Evolutionary conservation across 306 rosid species (phyloP), one percentile per base, ranked within the genome.

Genomic region (Trifolium subterraneum): DNA sequence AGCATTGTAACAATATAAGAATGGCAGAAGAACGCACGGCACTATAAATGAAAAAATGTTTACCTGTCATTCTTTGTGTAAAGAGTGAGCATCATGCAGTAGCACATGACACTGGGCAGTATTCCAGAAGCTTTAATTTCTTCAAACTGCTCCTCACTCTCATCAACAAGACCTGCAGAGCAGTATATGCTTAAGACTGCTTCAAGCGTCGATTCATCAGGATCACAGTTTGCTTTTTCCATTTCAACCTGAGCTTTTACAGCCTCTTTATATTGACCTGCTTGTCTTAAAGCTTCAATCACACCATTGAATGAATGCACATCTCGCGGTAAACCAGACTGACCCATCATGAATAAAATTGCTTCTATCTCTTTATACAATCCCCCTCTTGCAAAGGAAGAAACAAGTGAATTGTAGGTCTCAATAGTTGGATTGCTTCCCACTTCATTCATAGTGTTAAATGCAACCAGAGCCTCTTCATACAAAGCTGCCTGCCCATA

Each of bases 11-110:
- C 20, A 54, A 72, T 63, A 61, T 56, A 13, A 61, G 67, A 74
- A 70, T 66, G 63, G 75, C 39, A 55, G 15, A 10, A 60, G 3
- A 80, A 68, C 10, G 19, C 13, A 59, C 39, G 7, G 18, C 39
- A 67, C 38, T 15, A 70, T 12, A 38, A 58, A 65, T 68, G 36
- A 44, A 52, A 16, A 27, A 78, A 79, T 16, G 31, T 84, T 82
- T 61, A 92, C 99, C 97, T 85, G 73, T 86, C 96, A 78, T 82
- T 90, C 89, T 86, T 95, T n/a, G 97, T 89, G 50, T 86, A 90
- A 60, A 92, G 89, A 71, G 93, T 89, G 45, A 95, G 88, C 99
- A 95, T 95, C 99, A 92, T 85, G 90, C 99, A 95, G 84, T 92
- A 95, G 87, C 97, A 86, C 86, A 87, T 87, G 66, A 92, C 90